Evolutionary conservation across 345 rosid genomes (phyloP), one percentile per base, ranked within the genome.

Genomic region (Gynandropsis gynandra): DNA sequence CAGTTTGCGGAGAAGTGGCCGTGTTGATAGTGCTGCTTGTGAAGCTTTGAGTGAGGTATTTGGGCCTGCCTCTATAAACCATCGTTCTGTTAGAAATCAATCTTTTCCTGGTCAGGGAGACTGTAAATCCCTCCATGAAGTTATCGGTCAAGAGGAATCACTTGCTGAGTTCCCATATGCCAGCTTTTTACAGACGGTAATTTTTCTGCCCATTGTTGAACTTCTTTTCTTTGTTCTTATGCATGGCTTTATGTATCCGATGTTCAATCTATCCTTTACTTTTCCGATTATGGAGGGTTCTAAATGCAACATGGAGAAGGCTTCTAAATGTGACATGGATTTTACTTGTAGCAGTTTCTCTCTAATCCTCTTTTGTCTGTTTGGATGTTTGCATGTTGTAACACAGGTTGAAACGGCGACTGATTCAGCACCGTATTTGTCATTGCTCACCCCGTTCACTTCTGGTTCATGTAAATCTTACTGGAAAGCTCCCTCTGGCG

Each of bases 111-210:
- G 59, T 52, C 60, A 32, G 47, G 54, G 13, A 59, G 57, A 74
- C 59, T 46, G 15, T 42, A 74, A 56, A 49, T 58, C 58, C 56
- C 62, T 68, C 40, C 78, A 61, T 27, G 72, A 76, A 64, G 55
- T 92, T 62, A 71, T 78, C 32, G 74, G 72, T 57, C 81, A 73
- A 57, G 81, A 80, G 68, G 84, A 80, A 65, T 85, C 98, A 37
- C 82, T 92, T 32, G 93, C 95, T 56, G 96, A 87, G 75, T 92
- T 92, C 67, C 98, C 98, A 45, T 78, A 54, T 53, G 87, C 93
- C 48, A 78, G 95, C 75, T 82, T 87, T 69, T 71, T 92, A 42
- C 82, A 85, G 59, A 58, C 79, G 80, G 98, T 89, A 82, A 52
- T 43, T 19, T 39, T 41, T 62, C 57, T 42, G 20, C 58, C 34